phyloP scores from a whole-genome alignment of 192 early-diverging fungal species.

The Coemansia sp. region DNA sequence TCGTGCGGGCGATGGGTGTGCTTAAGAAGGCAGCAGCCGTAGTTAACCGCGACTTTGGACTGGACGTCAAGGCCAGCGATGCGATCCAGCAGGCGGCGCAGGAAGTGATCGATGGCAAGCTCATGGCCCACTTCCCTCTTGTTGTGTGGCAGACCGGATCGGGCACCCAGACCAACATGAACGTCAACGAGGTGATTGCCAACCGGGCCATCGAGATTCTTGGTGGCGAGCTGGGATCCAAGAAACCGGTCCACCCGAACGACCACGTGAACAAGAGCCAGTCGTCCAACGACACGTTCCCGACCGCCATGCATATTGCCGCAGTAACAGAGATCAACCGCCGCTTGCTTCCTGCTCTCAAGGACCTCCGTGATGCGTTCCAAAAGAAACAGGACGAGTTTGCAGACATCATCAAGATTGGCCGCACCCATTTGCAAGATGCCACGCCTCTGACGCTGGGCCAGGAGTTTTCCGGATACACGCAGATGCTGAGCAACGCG shows the following conservation, averaged over 20 bases:
- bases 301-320: slow-evolving; percentile 99
- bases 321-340: slow-evolving; percentile 84
- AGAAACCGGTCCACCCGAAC: slow-evolving; percentile 98
- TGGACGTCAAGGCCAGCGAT: slow-evolving; percentile 78
- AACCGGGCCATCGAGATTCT: slow-evolving; percentile 98
- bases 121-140: slow-evolving; percentile 96
- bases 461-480: slow-evolving; percentile 98
- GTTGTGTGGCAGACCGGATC: slow-evolving; percentile 99
- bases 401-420: slow-evolving; percentile 96
- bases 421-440: slow-evolving; percentile 97
- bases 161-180: slow-evolving; percentile 99
- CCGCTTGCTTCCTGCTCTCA: slow-evolving; percentile 83
- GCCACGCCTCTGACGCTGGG: slow-evolving; percentile 97
- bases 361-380: slow-evolving; percentile 76
- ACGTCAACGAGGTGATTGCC: slow-evolving; percentile 95
- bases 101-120: slow-evolving; percentile 90
- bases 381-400: slow-evolving; percentile 78
- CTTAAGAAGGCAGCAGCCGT: slow-evolving; percentile 94
- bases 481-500: slow-evolving; percentile 85
- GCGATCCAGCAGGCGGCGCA: slow-evolving; percentile 88
- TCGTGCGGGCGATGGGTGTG: slow-evolving; percentile 94
- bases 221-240: slow-evolving; percentile 85
- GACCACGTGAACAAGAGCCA: slow-evolving; percentile 99
- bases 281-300: slow-evolving; percentile 99
- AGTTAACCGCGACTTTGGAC: slow-evolving; percentile 90